These are phyloP conservation scores for Macrolepiota albuminosa DNA, from an alignment of 768 basidiomycete species.

Conservation along the genomic window DNA sequence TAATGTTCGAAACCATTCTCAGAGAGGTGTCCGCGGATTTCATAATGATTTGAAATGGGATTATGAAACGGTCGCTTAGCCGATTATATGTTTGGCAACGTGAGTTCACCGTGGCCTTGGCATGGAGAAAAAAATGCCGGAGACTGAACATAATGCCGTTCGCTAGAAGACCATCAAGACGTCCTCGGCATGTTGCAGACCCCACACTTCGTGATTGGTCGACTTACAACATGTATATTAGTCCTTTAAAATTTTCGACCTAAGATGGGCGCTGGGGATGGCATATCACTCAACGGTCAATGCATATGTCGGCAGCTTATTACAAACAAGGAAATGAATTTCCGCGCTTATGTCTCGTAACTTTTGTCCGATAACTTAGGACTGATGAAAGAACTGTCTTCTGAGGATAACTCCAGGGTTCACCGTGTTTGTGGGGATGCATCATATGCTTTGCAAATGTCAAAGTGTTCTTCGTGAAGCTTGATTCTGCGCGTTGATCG, in stretches of 20 bases:
- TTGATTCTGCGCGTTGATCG: background rate
- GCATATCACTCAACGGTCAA: background rate
- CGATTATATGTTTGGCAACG: background rate
- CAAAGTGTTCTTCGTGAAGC: background rate
- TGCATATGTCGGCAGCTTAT: background rate
- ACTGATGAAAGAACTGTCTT: background rate
- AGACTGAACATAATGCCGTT: background rate
- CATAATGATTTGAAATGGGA: too few species aligned
- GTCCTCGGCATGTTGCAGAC: too few species aligned
- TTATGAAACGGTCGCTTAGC: too few species aligned
- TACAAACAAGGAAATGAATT: background rate
- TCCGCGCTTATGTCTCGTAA: background rate
- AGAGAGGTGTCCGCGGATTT: background rate
- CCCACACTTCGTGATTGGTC: background rate
- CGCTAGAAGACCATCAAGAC: too few species aligned
- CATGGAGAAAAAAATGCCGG: background rate
- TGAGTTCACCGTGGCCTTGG: background rate
- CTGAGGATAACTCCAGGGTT: background rate
- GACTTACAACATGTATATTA: background rate
- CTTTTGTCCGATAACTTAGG: background rate
- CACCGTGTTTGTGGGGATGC: background rate
- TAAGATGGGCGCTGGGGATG: background rate
- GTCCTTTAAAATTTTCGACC: background rate
- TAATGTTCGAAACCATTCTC: background rate
- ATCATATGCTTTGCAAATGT: background rate